phyloP scores from a whole-genome alignment of 352 stramenopile species.

The Globisporangium carolinianum region DNA sequence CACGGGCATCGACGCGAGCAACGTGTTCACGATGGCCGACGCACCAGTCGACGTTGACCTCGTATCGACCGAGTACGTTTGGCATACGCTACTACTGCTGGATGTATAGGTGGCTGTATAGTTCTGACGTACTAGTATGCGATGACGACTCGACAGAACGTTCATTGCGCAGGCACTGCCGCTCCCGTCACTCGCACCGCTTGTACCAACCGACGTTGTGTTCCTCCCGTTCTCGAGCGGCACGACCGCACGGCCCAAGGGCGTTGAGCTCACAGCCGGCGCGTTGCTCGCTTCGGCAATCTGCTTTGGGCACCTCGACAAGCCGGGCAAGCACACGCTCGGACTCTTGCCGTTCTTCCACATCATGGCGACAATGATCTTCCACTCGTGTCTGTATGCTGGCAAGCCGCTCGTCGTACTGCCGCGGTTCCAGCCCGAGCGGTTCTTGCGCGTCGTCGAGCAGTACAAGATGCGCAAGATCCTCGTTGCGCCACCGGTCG shows the following conservation, averaged over 20 bases:
- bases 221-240: conserved; percentile 88
- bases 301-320: conserved; percentile 39
- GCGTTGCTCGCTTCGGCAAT: conserved; percentile 78
- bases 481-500: conserved; percentile 80
- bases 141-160: conserved; percentile 12
- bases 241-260: conserved; percentile 83
- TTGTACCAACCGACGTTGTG: conserved; percentile 12
- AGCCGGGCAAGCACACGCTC: conserved; percentile 60
- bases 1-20: conserved; percentile 3
- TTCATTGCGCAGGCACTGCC: conserved; percentile 12
- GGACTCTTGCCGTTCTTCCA: conserved; percentile 90
- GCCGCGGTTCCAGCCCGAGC: conserved; percentile 77
- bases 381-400: conserved; percentile 62
- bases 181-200: neutral
- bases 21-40: conserved; percentile 23
- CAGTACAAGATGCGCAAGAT: conserved; percentile 48
- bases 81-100: too few relatives aligned
- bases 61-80: conserved; percentile 23
- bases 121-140: neutral
- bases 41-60: conserved; percentile 4
- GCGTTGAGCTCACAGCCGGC: conserved; percentile 78
- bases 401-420: conserved; percentile 75
- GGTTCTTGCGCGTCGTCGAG: conserved; percentile 72
- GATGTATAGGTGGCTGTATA: neutral
- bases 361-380: conserved; percentile 79